Conservation (phyloP, 2,329 filamentous ascomycete genomes). For the Westerdykella sp. region DNA sequence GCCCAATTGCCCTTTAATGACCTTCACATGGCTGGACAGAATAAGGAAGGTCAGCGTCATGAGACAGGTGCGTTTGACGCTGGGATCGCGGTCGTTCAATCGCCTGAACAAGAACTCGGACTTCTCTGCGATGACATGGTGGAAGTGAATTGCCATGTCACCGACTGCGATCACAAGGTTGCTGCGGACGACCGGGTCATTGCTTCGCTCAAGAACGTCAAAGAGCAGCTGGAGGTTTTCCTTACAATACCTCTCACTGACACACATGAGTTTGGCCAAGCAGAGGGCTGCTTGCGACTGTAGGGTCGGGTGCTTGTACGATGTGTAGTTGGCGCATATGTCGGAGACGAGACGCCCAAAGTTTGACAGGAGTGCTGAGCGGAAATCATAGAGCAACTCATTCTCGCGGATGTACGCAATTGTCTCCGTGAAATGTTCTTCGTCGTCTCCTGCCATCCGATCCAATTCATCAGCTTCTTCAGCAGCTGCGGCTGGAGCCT, state of each 20-base stretch:
- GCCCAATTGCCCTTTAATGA: slow-evolving; percentile 85
- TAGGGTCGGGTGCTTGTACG: slow-evolving; percentile 80
- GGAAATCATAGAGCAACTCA: slow-evolving; percentile 74
- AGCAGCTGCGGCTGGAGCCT: slow-evolving; percentile 42
- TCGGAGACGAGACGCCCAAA: slow-evolving; percentile 91
- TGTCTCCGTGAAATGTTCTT: slow-evolving; percentile 85
- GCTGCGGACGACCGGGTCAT: slow-evolving; percentile 85
- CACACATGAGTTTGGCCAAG: slow-evolving; percentile 97
- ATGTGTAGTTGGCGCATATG: slow-evolving; percentile 90
- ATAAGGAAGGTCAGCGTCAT: slow-evolving; percentile 99
- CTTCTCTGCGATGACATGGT: slow-evolving; percentile 97
- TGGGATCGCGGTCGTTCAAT: slow-evolving; percentile 78
- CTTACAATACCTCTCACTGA: slow-evolving; percentile 94
- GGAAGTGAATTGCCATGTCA: slow-evolving; percentile 99
- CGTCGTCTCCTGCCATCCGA: slow-evolving; percentile 91
- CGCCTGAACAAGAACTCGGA: slow-evolving; percentile 96
- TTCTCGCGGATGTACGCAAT: slow-evolving; percentile 79
- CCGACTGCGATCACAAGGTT: slow-evolving; percentile 96
- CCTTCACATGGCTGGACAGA: slow-evolving; percentile 94
- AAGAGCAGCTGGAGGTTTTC: slow-evolving; percentile 86
- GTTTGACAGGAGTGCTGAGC: slow-evolving; percentile 69
- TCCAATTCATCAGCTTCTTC: slow-evolving; percentile 78
- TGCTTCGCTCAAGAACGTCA: slow-evolving; percentile 92
- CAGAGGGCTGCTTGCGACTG: slow-evolving; percentile 92
- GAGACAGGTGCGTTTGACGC: slow-evolving; percentile 92